Conservation (phyloP, 768 basidiomycete species). For the Podaxis carcinomalis region DNA sequence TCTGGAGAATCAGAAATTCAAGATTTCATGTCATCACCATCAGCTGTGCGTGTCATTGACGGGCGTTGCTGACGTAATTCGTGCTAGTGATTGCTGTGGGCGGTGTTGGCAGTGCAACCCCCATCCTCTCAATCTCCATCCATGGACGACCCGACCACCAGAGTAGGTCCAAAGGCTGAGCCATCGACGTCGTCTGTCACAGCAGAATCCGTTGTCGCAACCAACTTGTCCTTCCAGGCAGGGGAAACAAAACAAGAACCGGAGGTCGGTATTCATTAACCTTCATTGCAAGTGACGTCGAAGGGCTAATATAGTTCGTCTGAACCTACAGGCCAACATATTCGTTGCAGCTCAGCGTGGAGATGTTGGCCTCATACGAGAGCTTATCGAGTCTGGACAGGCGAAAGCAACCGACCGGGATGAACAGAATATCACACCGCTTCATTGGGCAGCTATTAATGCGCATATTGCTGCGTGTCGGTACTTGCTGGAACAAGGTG, state of each 20-base stretch:
- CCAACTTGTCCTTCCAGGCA: slow-evolving; percentile 42
- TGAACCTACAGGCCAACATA: slow-evolving; percentile 47
- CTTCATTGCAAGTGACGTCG: not conserved
- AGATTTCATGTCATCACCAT: too few species aligned
- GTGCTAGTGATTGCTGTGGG: not conserved
- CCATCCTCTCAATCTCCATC: not conserved
- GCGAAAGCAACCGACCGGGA: slow-evolving; percentile 78
- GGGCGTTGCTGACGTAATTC: slow-evolving; percentile 6
- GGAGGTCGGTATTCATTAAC: slow-evolving; percentile 24
- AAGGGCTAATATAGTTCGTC: slow-evolving; percentile 5
- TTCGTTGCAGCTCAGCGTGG: slow-evolving; percentile 88
- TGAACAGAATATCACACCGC: slow-evolving; percentile 86
- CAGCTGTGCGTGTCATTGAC: not conserved
- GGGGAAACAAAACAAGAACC: slow-evolving; percentile 30
- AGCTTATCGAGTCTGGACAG: slow-evolving; percentile 67
- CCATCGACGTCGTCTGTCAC: slow-evolving; percentile 47
- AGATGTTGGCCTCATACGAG: slow-evolving; percentile 59
- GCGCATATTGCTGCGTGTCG: slow-evolving; percentile 88
- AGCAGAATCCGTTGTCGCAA: slow-evolving; percentile 40
- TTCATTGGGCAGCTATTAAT: slow-evolving; percentile 99
- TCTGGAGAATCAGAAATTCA: too few species aligned
- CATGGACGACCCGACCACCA: slow-evolving; percentile 34
- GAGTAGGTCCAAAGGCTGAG: slow-evolving; percentile 42
- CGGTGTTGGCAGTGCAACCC: slow-evolving; percentile 6
- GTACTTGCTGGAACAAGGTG: slow-evolving; percentile 86